A percentile compares a stretch with the other conserved stretches of the same genome.
phyloP scores from a whole-genome alignment of 2,329 filamentous ascomycete genomes.

The Cladosporium sp. region DNA sequence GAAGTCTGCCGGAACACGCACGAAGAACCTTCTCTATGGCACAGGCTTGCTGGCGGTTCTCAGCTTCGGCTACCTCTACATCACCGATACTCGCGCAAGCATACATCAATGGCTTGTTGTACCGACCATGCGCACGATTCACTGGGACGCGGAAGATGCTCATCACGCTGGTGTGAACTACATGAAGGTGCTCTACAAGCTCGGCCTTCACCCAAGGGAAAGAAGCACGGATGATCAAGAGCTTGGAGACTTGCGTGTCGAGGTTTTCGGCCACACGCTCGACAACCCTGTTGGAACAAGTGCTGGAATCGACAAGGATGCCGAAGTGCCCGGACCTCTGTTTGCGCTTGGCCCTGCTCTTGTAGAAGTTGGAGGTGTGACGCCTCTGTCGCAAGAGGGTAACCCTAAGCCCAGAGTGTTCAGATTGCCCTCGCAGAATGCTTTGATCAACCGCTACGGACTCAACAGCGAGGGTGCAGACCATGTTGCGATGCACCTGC shows the following conservation, averaged over 20 bases:
- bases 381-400: conserved; percentile 78
- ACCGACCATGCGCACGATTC: conserved; percentile 60
- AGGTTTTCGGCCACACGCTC: conserved; percentile 73
- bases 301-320: conserved; percentile 94
- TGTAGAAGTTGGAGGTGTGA: conserved; percentile 89
- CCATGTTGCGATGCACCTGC: conserved; percentile 72
- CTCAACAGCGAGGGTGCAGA: conserved; percentile 90
- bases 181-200: conserved; percentile 67
- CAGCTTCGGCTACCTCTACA: conserved; percentile 47
- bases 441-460: conserved; percentile 92
- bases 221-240: conserved; percentile 57
- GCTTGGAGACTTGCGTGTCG: conserved; percentile 49
- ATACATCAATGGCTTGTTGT: conserved; percentile 52
- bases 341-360: conserved; percentile 81
- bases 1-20: conserved; percentile 39
- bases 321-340: conserved; percentile 77
- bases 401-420: conserved; percentile 88
- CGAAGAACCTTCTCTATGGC: conserved; percentile 51
- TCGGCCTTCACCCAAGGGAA: conserved; percentile 78
- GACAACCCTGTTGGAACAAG: conserved; percentile 89
- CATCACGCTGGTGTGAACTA: conserved; percentile 72
- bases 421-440: conserved; percentile 75
- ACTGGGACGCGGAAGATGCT: conserved; percentile 82
- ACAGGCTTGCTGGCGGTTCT: conserved; percentile 49
- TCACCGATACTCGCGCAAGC: conserved; percentile 52